A percentile compares a stretch with the other conserved stretches of the same genome.
These are phyloP conservation scores for Ophiostoma angusticollis DNA, from an alignment of 2,329 filamentous ascomycete species.

Conservation along the genomic window DNA sequence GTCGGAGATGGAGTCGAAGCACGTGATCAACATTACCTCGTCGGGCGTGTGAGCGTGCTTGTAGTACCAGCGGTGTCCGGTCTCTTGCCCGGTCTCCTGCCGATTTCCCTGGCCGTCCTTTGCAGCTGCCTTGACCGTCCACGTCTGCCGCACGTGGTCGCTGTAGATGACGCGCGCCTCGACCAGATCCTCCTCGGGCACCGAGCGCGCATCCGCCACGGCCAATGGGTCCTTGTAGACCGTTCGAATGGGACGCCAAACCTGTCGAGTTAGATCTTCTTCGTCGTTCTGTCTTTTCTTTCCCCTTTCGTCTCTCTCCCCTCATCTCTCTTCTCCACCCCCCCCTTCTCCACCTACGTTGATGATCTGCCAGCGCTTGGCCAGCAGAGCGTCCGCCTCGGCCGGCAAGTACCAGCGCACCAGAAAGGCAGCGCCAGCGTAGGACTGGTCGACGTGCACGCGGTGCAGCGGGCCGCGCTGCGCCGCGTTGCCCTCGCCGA, in stretches of 20 bases:
- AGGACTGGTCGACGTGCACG: constrained; percentile 33
- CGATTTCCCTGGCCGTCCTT: too few species aligned
- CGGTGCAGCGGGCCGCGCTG: constrained; percentile 39
- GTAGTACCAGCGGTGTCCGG: constrained; percentile 42
- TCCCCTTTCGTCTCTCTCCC: too few species aligned
- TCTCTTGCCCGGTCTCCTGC: too few species aligned
- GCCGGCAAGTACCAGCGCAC: constrained; percentile 13
- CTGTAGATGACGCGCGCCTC: constrained; percentile 25
- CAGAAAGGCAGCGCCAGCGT: constrained; percentile 16
- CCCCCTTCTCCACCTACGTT: constrained; percentile 12
- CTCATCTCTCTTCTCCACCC: too few species aligned
- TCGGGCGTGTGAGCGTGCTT: constrained; percentile 34
- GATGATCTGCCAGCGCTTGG: constrained; percentile 13
- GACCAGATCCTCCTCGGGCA: constrained; percentile 27
- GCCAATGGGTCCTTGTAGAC: constrained; percentile 31
- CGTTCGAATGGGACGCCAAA: constrained; percentile 36
- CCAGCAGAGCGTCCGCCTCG: constrained; percentile 13
- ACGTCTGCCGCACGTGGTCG: constrained; percentile 23
- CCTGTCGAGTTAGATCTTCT: constrained; percentile 19
- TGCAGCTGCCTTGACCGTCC: constrained; percentile 22
- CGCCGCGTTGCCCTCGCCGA: constrained; percentile 47
- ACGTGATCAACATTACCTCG: constrained; percentile 44
- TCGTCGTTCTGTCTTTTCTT: too few species aligned
- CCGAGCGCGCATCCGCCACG: constrained; percentile 25
- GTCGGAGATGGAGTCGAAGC: constrained; percentile 35